phyloP scores from a whole-genome alignment of 352 stramenopile species.

The Discostella stelligera region DNA sequence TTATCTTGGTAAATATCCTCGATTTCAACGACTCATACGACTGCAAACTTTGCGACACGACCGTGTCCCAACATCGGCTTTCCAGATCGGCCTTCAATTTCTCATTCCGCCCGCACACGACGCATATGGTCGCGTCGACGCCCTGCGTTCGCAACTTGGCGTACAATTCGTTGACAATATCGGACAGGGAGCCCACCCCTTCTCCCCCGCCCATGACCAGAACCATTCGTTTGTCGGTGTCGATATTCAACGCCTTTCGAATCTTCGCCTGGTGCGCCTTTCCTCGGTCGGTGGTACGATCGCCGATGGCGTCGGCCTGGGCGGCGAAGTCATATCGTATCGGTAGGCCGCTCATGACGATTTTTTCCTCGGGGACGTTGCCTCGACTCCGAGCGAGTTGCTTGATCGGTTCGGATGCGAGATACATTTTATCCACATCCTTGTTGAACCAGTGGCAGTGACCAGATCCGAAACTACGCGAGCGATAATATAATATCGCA shows the following conservation, averaged over 20 bases:
- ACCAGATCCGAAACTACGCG: constrained; percentile 63
- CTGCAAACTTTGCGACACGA: constrained; percentile 41
- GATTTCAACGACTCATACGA: constrained; percentile 41
- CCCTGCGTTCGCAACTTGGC: constrained; percentile 48
- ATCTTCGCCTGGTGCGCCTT: constrained; percentile 52
- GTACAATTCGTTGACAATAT: constrained; percentile 76
- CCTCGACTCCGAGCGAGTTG: constrained; percentile 49
- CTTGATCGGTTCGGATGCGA: constrained; percentile 65
- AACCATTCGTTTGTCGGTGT: constrained; percentile 57
- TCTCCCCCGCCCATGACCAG: constrained; percentile 82
- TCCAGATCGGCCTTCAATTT: constrained; percentile 57
- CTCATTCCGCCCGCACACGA: constrained; percentile 80
- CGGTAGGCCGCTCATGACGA: constrained; percentile 75
- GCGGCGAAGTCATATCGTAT: constrained; percentile 77
- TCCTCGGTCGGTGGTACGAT: constrained; percentile 52
- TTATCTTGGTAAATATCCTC: constrained; percentile 33
- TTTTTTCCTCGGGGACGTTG: constrained; percentile 61
- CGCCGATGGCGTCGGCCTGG: constrained; percentile 56
- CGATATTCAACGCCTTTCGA: constrained; percentile 48
- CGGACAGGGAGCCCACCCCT: constrained; percentile 64
- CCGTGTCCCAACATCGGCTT: constrained; percentile 57
- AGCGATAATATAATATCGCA: background rate
- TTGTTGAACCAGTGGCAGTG: constrained; percentile 82
- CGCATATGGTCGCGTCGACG: constrained; percentile 73
- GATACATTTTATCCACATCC: constrained; percentile 74